A percentile compares a stretch with the other conserved stretches of the same genome.
Evolutionary conservation across 768 basidiomycete species (phyloP).

Genomic region (Serendipita vermifera): DNA sequence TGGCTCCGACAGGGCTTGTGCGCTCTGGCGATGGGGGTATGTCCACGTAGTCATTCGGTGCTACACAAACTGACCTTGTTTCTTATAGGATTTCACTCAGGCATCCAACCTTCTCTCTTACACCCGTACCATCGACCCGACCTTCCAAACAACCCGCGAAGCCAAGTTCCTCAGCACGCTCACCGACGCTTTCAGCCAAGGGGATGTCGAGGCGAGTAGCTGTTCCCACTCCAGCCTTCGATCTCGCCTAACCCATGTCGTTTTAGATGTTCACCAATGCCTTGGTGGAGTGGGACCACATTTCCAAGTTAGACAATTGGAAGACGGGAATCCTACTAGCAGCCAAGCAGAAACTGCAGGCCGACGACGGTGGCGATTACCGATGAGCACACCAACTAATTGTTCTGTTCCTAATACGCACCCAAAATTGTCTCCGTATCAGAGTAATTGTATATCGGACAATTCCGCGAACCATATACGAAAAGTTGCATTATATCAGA

Average conservation of each 20-base stretch:
- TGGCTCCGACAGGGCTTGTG: conserved; percentile 84
- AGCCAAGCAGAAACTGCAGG: conserved; percentile 43
- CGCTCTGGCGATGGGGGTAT: conserved; percentile 72
- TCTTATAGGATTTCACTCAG: conserved; percentile 65
- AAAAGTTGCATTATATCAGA: too few relatives aligned
- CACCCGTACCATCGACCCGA: conserved; percentile 48
- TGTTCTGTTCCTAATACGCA: too few relatives aligned
- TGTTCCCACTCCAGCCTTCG: too few relatives aligned
- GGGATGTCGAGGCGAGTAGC: conserved; percentile 44
- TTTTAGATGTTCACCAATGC: conserved; percentile 46
- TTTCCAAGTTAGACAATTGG: conserved; percentile 90
- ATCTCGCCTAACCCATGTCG: neutral
- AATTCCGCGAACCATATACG: too few relatives aligned
- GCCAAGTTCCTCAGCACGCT: conserved; percentile 73
- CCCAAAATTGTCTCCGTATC: too few relatives aligned
- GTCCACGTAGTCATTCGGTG: conserved; percentile 21
- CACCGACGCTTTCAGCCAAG: conserved; percentile 61
- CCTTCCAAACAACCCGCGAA: conserved; percentile 82
- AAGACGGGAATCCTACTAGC: conserved; percentile 84
- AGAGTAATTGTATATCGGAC: too few relatives aligned
- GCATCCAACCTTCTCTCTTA: conserved; percentile 37
- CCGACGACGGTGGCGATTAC: conserved; percentile 41
- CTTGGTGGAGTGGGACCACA: conserved; percentile 87
- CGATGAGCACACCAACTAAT: conserved; percentile 31
- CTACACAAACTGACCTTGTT: conserved; percentile 65